phyloP scores from a whole-genome alignment of 2,329 filamentous ascomycete genomes.

The Penicillium oxalicum region DNA sequence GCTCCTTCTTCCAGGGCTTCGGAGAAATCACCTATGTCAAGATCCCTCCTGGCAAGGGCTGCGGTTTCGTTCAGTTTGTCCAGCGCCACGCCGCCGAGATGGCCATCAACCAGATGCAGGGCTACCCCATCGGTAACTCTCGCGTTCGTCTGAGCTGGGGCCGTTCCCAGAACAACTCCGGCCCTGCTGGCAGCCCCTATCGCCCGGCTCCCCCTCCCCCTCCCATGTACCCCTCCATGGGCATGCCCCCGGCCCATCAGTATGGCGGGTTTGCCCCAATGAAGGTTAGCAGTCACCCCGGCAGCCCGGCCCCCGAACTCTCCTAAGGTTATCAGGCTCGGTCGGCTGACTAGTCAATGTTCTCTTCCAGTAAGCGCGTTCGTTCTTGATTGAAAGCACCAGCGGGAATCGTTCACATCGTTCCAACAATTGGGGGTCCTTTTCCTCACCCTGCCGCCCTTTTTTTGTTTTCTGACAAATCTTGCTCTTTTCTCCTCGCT shows the following conservation, averaged over 20 bases:
- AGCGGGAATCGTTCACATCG: constrained; percentile 39
- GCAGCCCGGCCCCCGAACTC: constrained; percentile 26
- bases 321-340: constrained; percentile 22
- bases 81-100: constrained; percentile 98
- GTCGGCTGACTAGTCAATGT: constrained; percentile 22
- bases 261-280: constrained; percentile 61
- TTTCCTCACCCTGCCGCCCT: constrained; percentile 16
- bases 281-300: constrained; percentile 50
- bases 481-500: constrained; percentile 23
- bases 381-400: constrained; percentile 38
- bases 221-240: constrained; percentile 66
- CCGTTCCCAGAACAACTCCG: constrained; percentile 97
- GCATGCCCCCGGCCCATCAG: constrained; percentile 58
- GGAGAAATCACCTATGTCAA: constrained; percentile 99
- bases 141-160: constrained; percentile 97
- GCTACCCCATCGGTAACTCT: constrained; percentile 97
- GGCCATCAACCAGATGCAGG: constrained; percentile 99
- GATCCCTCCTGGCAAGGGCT: constrained; percentile 98
- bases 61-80: constrained; percentile 97
- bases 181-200: constrained; percentile 90
- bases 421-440: constrained; percentile 33
- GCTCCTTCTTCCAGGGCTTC: constrained; percentile 99
- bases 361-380: constrained; percentile 30
- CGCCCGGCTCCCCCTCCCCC: constrained; percentile 76
- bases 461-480: constrained; percentile 29